Conservation (phyloP, 2,329 filamentous ascomycete genomes). For the Aspergillus sp. region DNA sequence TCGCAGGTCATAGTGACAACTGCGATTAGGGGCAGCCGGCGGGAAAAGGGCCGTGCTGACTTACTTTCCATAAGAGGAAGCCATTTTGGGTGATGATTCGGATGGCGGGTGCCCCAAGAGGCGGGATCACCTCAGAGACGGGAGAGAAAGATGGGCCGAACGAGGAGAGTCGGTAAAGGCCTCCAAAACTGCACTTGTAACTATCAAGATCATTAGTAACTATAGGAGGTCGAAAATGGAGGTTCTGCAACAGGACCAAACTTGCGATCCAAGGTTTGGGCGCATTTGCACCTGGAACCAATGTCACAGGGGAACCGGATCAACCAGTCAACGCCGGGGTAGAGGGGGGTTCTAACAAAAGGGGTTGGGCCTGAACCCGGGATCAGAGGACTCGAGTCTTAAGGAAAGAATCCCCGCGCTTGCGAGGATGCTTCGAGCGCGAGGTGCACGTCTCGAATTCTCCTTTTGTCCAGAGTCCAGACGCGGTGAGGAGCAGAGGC, state of each 20-base stretch:
- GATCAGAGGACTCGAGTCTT: background rate
- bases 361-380: background rate
- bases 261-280: conserved; percentile 5
- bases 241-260: conserved; percentile 1
- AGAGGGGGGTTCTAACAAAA: background rate
- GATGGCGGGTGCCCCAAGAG: conserved; percentile 15
- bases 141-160: background rate
- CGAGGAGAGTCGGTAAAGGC: conserved; percentile 1
- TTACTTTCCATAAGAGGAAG: conserved; percentile 37
- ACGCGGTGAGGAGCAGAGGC: conserved; percentile 9
- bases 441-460: conserved; percentile 15
- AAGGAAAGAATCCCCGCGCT: conserved; percentile 13
- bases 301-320: background rate
- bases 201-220: conserved; percentile 7
- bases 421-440: conserved; percentile 18
- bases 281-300: conserved; percentile 8
- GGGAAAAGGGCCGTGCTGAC: conserved; percentile 16
- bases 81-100: conserved; percentile 24
- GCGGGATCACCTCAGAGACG: conserved; percentile 10
- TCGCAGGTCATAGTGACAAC: background rate
- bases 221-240: background rate
- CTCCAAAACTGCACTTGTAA: conserved; percentile 9
- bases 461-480: conserved; percentile 9
- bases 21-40: background rate
- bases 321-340: conserved; percentile 6